A percentile compares a stretch with the other conserved stretches of the same genome.
Evolutionary conservation across 352 stramenopile species (phyloP).

Genomic region (Globisporangium carolinianum): DNA sequence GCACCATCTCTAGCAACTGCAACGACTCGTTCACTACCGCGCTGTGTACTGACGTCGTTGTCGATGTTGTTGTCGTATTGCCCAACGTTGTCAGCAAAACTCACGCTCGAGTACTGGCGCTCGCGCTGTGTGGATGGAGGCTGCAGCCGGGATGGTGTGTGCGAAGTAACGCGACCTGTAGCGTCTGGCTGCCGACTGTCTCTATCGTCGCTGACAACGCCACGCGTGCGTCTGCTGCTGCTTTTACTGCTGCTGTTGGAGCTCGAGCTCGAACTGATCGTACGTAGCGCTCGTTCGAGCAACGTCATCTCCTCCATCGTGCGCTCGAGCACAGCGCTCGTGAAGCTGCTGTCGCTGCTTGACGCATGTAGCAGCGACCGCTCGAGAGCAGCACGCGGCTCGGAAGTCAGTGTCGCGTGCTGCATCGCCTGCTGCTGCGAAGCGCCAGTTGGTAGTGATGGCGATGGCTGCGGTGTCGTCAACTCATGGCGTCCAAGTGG

Average conservation of each 20-base stretch:
- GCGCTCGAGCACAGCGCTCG: constrained; percentile 30
- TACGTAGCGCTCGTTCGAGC: constrained; percentile 56
- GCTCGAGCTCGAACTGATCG: constrained; percentile 49
- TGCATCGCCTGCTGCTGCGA: too few relatives aligned
- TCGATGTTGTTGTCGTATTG: too few relatives aligned
- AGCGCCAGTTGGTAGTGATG: not conserved
- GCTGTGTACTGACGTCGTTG: too few relatives aligned
- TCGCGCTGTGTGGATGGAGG: constrained; percentile 1
- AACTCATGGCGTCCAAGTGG: too few relatives aligned
- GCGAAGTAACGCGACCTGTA: not conserved
- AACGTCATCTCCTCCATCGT: constrained; percentile 61
- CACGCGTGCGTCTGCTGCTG: not conserved
- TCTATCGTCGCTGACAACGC: not conserved
- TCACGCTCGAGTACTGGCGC: not conserved
- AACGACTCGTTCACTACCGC: too few relatives aligned
- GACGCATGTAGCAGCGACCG: constrained; percentile 15
- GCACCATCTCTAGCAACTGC: too few relatives aligned
- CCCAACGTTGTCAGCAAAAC: not conserved
- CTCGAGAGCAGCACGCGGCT: constrained; percentile 4
- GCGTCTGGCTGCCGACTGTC: not conserved
- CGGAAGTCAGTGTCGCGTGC: not conserved
- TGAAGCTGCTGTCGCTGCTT: constrained; percentile 35
- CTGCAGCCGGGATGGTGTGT: not conserved
- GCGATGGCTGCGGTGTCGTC: not conserved
- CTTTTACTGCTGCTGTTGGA: constrained; percentile 15